Percentiles rank a stretch among this genome's conserved stretches.
Conservation (phyloP, 495 filamentous ascomycete species). For the Talaromyces borbonicus region DNA sequence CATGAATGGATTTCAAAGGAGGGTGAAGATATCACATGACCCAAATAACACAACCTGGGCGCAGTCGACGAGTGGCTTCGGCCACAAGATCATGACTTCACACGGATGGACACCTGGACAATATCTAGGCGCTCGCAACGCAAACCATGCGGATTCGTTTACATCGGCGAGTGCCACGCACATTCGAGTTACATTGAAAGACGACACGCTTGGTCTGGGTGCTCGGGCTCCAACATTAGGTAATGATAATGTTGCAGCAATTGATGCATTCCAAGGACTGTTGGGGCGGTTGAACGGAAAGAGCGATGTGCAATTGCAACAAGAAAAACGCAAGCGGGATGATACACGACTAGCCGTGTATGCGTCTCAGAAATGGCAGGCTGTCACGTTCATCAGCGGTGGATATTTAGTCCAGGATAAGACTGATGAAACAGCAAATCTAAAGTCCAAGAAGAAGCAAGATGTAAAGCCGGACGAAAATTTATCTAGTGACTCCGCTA, state of each 20-base stretch:
- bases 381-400: constrained; percentile 70
- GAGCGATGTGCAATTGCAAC: constrained; percentile 52
- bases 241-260: constrained; percentile 60
- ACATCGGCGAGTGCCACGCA: constrained; percentile 67
- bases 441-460: constrained; percentile 3
- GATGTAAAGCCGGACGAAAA: constrained; percentile 8
- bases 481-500: too few relatives aligned
- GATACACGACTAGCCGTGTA: constrained; percentile 58
- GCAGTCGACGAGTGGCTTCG: constrained; percentile 68
- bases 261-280: constrained; percentile 73
- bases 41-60: constrained; percentile 93
- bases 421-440: constrained; percentile 17
- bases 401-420: constrained; percentile 68
- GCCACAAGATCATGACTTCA: constrained; percentile 72
- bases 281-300: constrained; percentile 87
- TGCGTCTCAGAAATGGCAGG: constrained; percentile 57
- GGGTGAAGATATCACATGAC: constrained; percentile 72
- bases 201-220: constrained; percentile 82
- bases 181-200: constrained; percentile 71
- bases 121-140: constrained; percentile 64
- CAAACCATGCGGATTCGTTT: constrained; percentile 61
- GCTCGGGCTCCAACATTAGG: constrained; percentile 54
- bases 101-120: constrained; percentile 87
- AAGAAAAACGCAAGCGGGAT: constrained; percentile 51
- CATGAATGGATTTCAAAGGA: constrained; percentile 39